A percentile compares a stretch with the other conserved stretches of the same genome.
Evolutionary conservation across 306 rosid genomes (phyloP).

Genomic region (Corylus americana): DNA sequence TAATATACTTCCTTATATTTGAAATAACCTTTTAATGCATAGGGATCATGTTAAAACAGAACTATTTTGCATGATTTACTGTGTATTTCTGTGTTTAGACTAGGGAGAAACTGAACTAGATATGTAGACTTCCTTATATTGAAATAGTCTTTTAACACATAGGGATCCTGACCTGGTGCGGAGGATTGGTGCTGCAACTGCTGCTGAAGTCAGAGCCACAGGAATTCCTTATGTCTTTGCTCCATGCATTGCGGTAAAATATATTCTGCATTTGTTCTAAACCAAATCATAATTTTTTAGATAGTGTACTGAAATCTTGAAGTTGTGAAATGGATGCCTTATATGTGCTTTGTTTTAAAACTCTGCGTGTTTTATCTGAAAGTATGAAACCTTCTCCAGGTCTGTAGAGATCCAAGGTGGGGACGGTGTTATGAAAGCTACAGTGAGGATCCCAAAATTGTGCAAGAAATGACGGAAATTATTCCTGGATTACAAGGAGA

Average conservation of each 20-base stretch:
- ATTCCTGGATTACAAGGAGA: slow-evolving; percentile 90
- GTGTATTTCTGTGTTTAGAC: neutral
- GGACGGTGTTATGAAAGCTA: slow-evolving; percentile 99
- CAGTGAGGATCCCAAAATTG: slow-evolving; percentile 84
- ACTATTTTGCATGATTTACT: neutral
- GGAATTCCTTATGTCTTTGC: slow-evolving; percentile 93
- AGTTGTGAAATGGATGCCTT: slow-evolving; percentile 17
- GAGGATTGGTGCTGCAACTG: slow-evolving; percentile 90
- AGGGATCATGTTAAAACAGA: neutral
- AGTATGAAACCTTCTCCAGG: slow-evolving; percentile 52
- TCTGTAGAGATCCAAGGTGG: slow-evolving; percentile 99
- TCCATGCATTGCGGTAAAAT: slow-evolving; percentile 90
- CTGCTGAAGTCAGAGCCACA: slow-evolving; percentile 91
- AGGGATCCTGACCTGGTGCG: slow-evolving; percentile 72
- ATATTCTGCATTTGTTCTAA: neutral
- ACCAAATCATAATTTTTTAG: slow-evolving; percentile 18
- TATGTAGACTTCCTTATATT: slow-evolving; percentile 25
- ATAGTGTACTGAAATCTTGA: slow-evolving; percentile 14
- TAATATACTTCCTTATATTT: neutral
- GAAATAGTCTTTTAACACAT: slow-evolving; percentile 26
- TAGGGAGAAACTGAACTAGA: slow-evolving; percentile 6
- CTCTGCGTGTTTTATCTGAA: slow-evolving; percentile 28
- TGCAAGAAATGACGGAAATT: slow-evolving; percentile 78
- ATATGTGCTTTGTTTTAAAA: slow-evolving; percentile 2
- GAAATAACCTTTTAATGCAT: neutral